Evolutionary conservation across 2,329 filamentous ascomycete species (phyloP).

Genomic region (Diaporthe humulicola): DNA sequence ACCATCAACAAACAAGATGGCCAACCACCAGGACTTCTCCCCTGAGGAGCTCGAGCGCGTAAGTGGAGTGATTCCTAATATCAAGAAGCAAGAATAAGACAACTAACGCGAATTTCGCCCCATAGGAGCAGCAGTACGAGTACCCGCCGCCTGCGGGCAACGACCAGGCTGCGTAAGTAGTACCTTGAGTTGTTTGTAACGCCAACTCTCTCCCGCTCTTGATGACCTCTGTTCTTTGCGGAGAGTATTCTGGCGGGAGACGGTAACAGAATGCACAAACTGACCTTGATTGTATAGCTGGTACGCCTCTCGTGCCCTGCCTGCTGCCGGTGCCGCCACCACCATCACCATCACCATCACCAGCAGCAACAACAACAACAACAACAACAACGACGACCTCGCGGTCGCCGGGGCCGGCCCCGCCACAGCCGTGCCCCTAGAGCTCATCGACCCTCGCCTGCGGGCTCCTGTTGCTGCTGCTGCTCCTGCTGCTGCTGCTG

Average conservation of each 20-base stretch:
- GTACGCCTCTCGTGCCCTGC: too few species aligned
- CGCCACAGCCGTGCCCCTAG: neutral
- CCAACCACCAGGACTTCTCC: neutral
- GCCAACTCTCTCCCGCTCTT: neutral
- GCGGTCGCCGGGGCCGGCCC: neutral
- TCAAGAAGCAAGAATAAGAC: neutral
- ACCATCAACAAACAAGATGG: slow-evolving; percentile 6
- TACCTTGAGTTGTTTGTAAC: neutral
- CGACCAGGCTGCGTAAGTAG: neutral
- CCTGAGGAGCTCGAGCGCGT: neutral
- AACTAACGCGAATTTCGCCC: neutral
- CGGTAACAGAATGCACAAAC: neutral
- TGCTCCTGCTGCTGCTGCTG: neutral
- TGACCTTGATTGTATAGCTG: neutral
- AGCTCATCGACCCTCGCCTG: neutral
- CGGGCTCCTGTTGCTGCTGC: neutral
- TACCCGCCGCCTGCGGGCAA: neutral
- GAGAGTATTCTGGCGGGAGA: neutral
- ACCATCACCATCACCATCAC: neutral
- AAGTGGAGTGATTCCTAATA: neutral
- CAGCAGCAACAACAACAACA: neutral
- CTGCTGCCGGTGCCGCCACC: neutral
- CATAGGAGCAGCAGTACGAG: neutral
- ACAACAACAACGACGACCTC: neutral
- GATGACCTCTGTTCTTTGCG: too few species aligned